Percentiles rank a stretch among this genome's conserved stretches.
Evolutionary conservation across 1,284 basidiomycete genomes (phyloP).

Genomic region (Cryptococcus depauperatus): DNA sequence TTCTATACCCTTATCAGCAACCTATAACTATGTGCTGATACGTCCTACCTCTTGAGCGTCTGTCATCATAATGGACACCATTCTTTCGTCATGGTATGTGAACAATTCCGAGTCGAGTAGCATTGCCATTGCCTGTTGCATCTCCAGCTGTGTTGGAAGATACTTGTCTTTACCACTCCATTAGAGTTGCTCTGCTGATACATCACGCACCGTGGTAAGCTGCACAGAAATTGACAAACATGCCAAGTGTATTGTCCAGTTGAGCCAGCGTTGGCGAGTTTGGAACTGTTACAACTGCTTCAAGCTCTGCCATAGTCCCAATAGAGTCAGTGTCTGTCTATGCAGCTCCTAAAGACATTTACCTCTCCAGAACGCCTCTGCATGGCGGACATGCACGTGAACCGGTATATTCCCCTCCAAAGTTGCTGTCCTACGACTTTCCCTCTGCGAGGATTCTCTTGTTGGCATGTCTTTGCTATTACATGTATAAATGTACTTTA

Average conservation of each 20-base stretch:
- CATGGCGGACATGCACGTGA: slow-evolving; percentile 22
- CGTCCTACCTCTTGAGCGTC: slow-evolving; percentile 59
- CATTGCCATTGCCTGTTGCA: slow-evolving; percentile 67
- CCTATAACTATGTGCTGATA: background rate
- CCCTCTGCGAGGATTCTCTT: slow-evolving; percentile 1
- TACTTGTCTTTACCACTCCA: slow-evolving; percentile 61
- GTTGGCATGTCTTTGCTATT: no score
- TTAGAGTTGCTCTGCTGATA: no score
- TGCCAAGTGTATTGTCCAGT: slow-evolving; percentile 66
- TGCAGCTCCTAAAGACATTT: background rate
- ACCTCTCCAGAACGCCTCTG: slow-evolving; percentile 29
- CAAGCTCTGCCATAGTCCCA: slow-evolving; percentile 56
- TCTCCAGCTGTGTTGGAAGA: slow-evolving; percentile 66
- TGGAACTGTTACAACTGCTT: slow-evolving; percentile 65
- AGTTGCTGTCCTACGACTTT: no score
- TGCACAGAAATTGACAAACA: slow-evolving; percentile 68
- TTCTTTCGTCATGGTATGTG: slow-evolving; percentile 74
- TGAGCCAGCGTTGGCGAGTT: slow-evolving; percentile 59
- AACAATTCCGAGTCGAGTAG: slow-evolving; percentile 77
- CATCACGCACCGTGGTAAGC: slow-evolving; percentile 67
- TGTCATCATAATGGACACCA: slow-evolving; percentile 64
- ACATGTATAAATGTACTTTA: no score
- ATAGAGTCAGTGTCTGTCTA: background rate
- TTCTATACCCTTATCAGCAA: slow-evolving; percentile 48
- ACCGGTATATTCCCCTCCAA: slow-evolving; percentile 21